phyloP scores from a whole-genome alignment of 148 eudicot species.

The Camellia sinensis region DNA sequence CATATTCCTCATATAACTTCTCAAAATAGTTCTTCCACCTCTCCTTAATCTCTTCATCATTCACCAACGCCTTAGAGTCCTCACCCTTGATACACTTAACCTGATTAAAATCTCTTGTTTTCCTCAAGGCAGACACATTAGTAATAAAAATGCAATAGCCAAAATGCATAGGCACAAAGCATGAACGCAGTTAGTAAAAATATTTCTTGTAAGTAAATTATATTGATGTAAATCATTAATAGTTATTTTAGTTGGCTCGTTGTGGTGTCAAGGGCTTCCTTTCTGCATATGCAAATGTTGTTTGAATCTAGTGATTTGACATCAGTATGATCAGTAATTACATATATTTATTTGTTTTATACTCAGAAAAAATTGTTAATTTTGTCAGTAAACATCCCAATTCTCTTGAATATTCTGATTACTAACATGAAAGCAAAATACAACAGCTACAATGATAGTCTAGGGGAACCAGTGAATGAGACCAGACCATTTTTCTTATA shows the following conservation, averaged over 20 bases:
- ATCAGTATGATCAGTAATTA: neutral
- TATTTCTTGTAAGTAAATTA: neutral
- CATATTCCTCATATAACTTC: too few species aligned
- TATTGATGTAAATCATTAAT: too few species aligned
- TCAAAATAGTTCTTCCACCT: too few species aligned
- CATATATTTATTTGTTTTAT: neutral
- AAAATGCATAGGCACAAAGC: neutral
- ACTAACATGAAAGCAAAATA: neutral
- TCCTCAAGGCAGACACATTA: too few species aligned
- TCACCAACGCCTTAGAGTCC: too few species aligned
- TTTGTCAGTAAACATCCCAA: neutral
- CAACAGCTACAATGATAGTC: neutral
- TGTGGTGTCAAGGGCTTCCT: neutral
- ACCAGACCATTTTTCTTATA: slow-evolving; percentile 66
- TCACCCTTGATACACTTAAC: too few species aligned
- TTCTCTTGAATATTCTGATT: neutral
- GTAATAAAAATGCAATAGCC: neutral
- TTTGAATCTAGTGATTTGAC: neutral
- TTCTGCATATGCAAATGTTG: neutral
- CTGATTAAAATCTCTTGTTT: too few species aligned
- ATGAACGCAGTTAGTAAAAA: neutral
- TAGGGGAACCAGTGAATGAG: neutral
- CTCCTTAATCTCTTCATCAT: too few species aligned
- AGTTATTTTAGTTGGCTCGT: neutral
- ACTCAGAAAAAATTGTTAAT: neutral